Evolutionary conservation across 805 yeast genomes (phyloP).

Genomic region (Tetrapisispora pingtungensis): DNA sequence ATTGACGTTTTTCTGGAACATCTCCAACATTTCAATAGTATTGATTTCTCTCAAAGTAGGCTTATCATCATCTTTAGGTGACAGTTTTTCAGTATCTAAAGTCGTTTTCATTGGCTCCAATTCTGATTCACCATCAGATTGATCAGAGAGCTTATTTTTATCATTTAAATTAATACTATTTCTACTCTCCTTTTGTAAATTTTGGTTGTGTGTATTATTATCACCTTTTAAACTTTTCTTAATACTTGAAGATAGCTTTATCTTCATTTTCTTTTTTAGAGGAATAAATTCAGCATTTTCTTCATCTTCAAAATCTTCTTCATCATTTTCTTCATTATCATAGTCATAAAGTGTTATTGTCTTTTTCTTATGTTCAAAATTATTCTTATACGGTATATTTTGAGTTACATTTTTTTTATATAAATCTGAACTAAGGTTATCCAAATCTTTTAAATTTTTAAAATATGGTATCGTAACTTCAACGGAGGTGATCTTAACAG

Average conservation of each 20-base stretch:
- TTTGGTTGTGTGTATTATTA: not conserved
- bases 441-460: slow-evolving; percentile 26
- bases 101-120: not conserved
- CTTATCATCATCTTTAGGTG: not conserved
- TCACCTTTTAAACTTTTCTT: not conserved
- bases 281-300: slow-evolving; percentile 15
- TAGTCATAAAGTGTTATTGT: slow-evolving; percentile 31
- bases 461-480: slow-evolving; percentile 42
- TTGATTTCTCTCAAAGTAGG: slow-evolving; percentile 11
- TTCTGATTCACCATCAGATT: too few relatives aligned
- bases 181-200: not conserved
- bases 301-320: slow-evolving; percentile 27
- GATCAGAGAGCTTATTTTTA: too few relatives aligned
- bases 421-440: not conserved
- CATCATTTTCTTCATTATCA: slow-evolving; percentile 31
- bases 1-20: slow-evolving; percentile 10
- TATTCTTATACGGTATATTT: not conserved
- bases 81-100: not conserved
- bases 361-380: slow-evolving; percentile 22
- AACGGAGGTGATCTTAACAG: slow-evolving; percentile 34
- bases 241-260: slow-evolving; percentile 8
- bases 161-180: too few relatives aligned
- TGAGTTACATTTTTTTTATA: not conserved
- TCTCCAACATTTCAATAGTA: slow-evolving; percentile 14
- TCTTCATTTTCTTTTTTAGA: slow-evolving; percentile 9